Conservation (phyloP, 2,329 filamentous ascomycete genomes). For the Boeremia exigua region DNA sequence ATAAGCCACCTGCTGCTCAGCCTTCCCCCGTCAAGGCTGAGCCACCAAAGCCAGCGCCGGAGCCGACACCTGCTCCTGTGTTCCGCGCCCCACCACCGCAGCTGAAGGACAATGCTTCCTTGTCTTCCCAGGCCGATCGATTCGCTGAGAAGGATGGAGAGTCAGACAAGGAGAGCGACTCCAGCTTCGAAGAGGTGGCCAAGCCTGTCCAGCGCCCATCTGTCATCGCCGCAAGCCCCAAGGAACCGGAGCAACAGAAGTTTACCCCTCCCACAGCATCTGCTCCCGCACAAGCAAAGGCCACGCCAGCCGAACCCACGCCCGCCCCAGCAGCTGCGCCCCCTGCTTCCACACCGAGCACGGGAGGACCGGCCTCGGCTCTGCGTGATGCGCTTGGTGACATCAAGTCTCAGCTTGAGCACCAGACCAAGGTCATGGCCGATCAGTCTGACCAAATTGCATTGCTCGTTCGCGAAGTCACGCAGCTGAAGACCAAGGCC, state of each 20-base stretch:
- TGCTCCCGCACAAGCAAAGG: constrained; percentile 42
- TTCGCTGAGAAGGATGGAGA: constrained; percentile 80
- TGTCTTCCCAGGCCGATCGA: constrained; percentile 82
- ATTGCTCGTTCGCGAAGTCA: constrained; percentile 66
- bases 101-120: constrained; percentile 83
- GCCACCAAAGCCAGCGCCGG: constrained; percentile 52
- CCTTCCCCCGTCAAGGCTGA: constrained; percentile 61
- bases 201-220: constrained; percentile 72
- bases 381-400: constrained; percentile 73
- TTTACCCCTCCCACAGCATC: constrained; percentile 45
- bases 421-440: constrained; percentile 77
- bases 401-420: constrained; percentile 78
- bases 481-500: constrained; percentile 76
- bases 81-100: constrained; percentile 66
- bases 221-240: constrained; percentile 40
- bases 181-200: constrained; percentile 85
- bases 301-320: constrained; percentile 47
- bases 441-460: constrained; percentile 79
- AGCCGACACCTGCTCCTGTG: constrained; percentile 57
- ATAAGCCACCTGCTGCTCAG: constrained; percentile 60
- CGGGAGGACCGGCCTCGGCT: constrained; percentile 56
- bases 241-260: constrained; percentile 56
- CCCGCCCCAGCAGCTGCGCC: constrained; percentile 48
- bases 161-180: constrained; percentile 67
- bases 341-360: constrained; percentile 46